Conservation (phyloP, 2,329 filamentous ascomycete species). For the Hirsutella rhossiliensis region DNA sequence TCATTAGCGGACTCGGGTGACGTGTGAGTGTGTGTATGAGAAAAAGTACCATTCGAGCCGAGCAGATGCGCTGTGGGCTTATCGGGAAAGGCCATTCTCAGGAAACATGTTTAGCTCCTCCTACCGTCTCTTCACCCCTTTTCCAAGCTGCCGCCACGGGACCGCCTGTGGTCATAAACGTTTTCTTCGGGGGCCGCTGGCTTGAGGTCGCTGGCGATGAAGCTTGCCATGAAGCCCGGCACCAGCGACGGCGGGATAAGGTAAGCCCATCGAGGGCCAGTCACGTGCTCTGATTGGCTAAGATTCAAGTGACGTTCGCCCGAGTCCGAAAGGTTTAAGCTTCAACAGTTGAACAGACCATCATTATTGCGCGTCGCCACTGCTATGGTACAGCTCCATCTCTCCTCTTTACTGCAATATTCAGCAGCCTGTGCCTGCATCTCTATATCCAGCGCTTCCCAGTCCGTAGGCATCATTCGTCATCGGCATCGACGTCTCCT, state of each 20-base stretch:
- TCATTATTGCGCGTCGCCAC: too few relatives aligned
- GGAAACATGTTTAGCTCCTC: constrained; percentile 8
- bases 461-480: constrained; percentile 2
- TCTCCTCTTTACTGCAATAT: neutral
- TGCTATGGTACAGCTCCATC: neutral
- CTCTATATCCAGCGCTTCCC: neutral
- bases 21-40: neutral
- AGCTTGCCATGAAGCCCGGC: too few relatives aligned
- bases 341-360: neutral
- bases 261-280: neutral
- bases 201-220: too few relatives aligned
- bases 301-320: too few relatives aligned
- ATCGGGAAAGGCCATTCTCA: constrained; percentile 32
- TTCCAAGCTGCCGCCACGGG: neutral
- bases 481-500: neutral
- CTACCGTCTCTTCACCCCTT: constrained; percentile 3
- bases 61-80: constrained; percentile 41
- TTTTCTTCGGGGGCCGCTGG: too few relatives aligned
- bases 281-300: neutral
- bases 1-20: neutral
- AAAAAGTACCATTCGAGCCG: constrained; percentile 40
- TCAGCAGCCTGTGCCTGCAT: neutral
- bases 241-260: neutral
- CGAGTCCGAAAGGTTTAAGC: neutral
- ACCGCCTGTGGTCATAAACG: too few relatives aligned